Evolutionary conservation across 2,329 filamentous ascomycete species (phyloP), one percentile per base, ranked within the genome.

Genomic region (Phaeosphaeriaceae sp.): DNA sequence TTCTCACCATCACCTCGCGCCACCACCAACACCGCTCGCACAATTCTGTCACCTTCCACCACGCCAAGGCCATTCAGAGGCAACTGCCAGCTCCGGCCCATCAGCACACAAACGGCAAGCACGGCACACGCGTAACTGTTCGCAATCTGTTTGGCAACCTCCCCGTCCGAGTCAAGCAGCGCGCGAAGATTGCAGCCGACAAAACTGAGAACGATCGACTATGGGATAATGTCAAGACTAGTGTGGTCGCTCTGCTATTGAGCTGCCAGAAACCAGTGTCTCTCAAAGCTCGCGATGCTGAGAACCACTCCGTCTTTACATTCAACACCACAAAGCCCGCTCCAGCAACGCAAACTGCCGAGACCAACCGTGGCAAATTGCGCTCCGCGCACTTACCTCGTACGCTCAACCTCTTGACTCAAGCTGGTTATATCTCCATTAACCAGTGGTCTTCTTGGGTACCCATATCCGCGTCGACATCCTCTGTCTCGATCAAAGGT

Each of bases 61-160:
- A 90, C 66, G 89, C 90, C 19, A 84, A 83, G 31, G 74, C 88
- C 4, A 77, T 96, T 33, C 81, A 86, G 48, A 86, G 92, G 25
- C 83, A 90, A 54, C 78, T 83, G 1, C 89, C 91, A 6, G 85
- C 87, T 5, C 80, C 83, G 11, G 76, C 82, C 7, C 84, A 88
- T 49, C 85, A 91, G 47, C 81, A 83, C 48, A 67, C 82, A 9
- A 79, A 78, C 36, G 84, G 83, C 55, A 75, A 80, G 20, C 87
- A 91, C 78, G 94, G 94, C 4, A 97, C 93, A 0, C 85, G 87
- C 25, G 88, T 94, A 1, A 84, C 84, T 0, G 89, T 96, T 6
- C 86, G 89, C 55, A 89, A 97, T 73, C 81, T 97, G 1, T 98
- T 97, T 77, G 93, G 93, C 0, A 90, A 89, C 57, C 91, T 97